phyloP scores from a whole-genome alignment of 371 early-diverging fungal species.

The Sporodiniella umbellata region DNA sequence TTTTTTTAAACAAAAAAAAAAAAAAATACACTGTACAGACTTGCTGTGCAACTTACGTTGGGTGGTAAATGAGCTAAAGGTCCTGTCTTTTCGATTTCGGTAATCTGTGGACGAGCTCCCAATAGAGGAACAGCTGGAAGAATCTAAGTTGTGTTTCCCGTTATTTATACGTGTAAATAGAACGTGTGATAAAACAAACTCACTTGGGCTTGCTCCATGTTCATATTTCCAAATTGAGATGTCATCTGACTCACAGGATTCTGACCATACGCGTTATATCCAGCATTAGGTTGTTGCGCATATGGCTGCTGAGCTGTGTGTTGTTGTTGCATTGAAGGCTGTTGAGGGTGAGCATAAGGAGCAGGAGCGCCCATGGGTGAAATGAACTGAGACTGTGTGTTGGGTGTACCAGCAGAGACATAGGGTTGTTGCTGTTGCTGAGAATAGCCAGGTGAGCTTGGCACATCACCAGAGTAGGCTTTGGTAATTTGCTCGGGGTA shows the following conservation, averaged over 20 bases:
- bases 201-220: slow-evolving; percentile 18
- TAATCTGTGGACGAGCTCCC: slow-evolving; percentile 56
- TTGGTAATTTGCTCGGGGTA: slow-evolving; percentile 58
- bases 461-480: slow-evolving; percentile 38
- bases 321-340: slow-evolving; percentile 19
- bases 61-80: slow-evolving; percentile 60
- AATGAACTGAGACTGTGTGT: slow-evolving; percentile 25
- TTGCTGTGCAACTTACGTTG: slow-evolving; percentile 50
- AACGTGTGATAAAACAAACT: slow-evolving; percentile 3
- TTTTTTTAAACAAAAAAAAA: background rate
- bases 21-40: no score
- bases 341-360: slow-evolving; percentile 15
- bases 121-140: slow-evolving; percentile 45
- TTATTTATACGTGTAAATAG: no score
- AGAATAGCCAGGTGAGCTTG: slow-evolving; percentile 12
- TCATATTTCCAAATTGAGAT: slow-evolving; percentile 47
- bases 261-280: slow-evolving; percentile 24
- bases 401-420: slow-evolving; percentile 14
- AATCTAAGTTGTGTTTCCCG: slow-evolving; percentile 7
- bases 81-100: slow-evolving; percentile 49
- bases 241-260: slow-evolving; percentile 32
- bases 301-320: slow-evolving; percentile 19
- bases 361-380: slow-evolving; percentile 23
- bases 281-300: slow-evolving; percentile 22
- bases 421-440: slow-evolving; percentile 16